phyloP scores from a whole-genome alignment of 345 rosid genomes.

The Pistacia integerrima region DNA sequence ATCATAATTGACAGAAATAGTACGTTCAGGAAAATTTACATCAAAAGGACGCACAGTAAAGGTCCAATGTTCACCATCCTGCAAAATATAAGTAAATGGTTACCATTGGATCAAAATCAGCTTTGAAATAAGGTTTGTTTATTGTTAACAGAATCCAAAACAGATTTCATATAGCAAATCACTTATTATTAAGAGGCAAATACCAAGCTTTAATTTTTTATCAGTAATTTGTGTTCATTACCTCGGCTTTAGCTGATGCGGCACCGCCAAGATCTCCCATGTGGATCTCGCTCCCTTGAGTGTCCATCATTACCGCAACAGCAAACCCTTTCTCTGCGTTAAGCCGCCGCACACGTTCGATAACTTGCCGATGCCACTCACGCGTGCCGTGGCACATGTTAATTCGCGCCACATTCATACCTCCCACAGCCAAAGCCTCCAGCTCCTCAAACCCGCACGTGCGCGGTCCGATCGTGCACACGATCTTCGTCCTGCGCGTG shows the following conservation, averaged over 20 bases:
- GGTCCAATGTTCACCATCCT: slow-evolving; percentile 75
- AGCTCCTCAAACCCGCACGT: slow-evolving; percentile 61
- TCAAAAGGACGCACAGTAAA: slow-evolving; percentile 62
- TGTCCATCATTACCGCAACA: slow-evolving; percentile 74
- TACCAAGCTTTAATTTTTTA: no score
- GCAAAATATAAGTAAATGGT: background rate
- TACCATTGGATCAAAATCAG: background rate
- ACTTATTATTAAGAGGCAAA: background rate
- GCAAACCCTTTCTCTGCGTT: slow-evolving; percentile 69
- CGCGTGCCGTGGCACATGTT: slow-evolving; percentile 69
- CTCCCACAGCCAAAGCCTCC: slow-evolving; percentile 65
- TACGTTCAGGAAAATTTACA: slow-evolving; percentile 46
- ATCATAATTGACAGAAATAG: slow-evolving; percentile 62
- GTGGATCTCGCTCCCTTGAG: slow-evolving; percentile 72
- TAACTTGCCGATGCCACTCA: slow-evolving; percentile 63
- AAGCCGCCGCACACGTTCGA: slow-evolving; percentile 55
- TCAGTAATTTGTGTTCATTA: background rate
- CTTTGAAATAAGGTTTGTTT: background rate
- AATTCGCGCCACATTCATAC: slow-evolving; percentile 70
- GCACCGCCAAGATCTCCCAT: slow-evolving; percentile 73
- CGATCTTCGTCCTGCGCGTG: slow-evolving; percentile 61
- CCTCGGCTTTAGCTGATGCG: slow-evolving; percentile 65
- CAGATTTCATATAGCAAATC: background rate
- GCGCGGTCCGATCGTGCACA: slow-evolving; percentile 66
- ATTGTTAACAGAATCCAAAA: background rate